Evolutionary conservation across 306 rosid species (phyloP).

Genomic region (Pterocarpus santalinus): DNA sequence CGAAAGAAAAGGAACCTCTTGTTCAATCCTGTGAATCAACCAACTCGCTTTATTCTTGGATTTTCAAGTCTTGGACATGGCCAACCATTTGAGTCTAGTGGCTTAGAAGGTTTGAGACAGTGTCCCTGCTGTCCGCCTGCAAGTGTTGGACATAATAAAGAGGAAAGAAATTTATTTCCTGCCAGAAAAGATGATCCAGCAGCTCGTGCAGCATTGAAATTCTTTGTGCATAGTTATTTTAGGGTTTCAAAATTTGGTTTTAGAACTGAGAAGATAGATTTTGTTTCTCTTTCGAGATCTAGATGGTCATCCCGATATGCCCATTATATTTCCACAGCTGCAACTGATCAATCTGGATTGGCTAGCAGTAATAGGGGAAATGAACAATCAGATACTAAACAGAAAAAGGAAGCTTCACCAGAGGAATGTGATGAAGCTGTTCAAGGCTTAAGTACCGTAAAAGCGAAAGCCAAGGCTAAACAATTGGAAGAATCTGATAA

Average conservation of each 20-base stretch:
- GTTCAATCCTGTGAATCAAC: slow-evolving; percentile 18
- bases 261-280: slow-evolving; percentile 43
- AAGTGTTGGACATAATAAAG: slow-evolving; percentile 35
- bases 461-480: slow-evolving; percentile 87
- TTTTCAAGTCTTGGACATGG: slow-evolving; percentile 48
- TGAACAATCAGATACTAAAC: slow-evolving; percentile 53
- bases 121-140: slow-evolving; percentile 35
- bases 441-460: slow-evolving; percentile 69
- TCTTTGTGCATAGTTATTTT: slow-evolving; percentile 32
- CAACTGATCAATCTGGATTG: slow-evolving; percentile 55
- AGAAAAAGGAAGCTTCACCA: slow-evolving; percentile 80
- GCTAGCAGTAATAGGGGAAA: slow-evolving; percentile 47
- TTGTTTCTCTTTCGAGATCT: slow-evolving; percentile 39
- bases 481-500: slow-evolving; percentile 67
- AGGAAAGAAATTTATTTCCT: slow-evolving; percentile 17
- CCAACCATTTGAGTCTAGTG: slow-evolving; percentile 28
- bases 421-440: slow-evolving; percentile 92
- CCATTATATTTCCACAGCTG: slow-evolving; percentile 59
- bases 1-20: slow-evolving; percentile 55
- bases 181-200: slow-evolving; percentile 38
- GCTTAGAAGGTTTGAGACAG: slow-evolving; percentile 41
- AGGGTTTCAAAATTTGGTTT: slow-evolving; percentile 30
- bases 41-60: slow-evolving; percentile 46
- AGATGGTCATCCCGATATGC: slow-evolving; percentile 53
- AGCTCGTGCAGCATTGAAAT: slow-evolving; percentile 2